phyloP scores from a whole-genome alignment of 1,284 basidiomycete species.

The Leccinum laetum region DNA sequence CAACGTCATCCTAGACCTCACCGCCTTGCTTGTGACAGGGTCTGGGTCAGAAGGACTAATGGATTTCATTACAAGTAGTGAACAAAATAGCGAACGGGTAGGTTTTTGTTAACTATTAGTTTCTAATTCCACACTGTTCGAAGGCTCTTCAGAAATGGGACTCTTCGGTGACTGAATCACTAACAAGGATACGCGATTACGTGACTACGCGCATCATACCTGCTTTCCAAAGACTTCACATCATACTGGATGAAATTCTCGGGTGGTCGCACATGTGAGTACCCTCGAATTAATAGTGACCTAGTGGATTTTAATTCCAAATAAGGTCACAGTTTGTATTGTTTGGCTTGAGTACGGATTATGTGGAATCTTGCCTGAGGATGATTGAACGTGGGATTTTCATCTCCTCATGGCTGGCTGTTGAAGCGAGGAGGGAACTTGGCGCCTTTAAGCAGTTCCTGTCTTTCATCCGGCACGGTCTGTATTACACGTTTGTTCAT shows the following conservation, averaged over 20 bases:
- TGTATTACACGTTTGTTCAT: constrained; percentile 25
- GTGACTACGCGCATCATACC: constrained; percentile 68
- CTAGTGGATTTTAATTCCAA: constrained; percentile 17
- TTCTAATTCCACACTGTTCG: constrained; percentile 20
- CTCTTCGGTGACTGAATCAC: constrained; percentile 63
- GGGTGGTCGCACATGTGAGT: constrained; percentile 77
- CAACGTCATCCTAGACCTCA: constrained; percentile 68
- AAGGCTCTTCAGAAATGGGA: constrained; percentile 83
- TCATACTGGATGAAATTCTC: constrained; percentile 71
- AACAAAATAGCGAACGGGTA: constrained; percentile 81
- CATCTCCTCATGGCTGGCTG: constrained; percentile 65
- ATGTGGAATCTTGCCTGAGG: constrained; percentile 52
- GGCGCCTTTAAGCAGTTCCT: constrained; percentile 76
- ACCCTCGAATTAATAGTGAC: constrained; percentile 9
- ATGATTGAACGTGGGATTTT: constrained; percentile 57
- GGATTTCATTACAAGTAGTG: constrained; percentile 75
- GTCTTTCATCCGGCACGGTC: constrained; percentile 75
- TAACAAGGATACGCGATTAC: constrained; percentile 71
- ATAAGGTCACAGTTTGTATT: constrained; percentile 47
- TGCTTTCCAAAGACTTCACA: constrained; percentile 71
- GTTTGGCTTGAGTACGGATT: constrained; percentile 53
- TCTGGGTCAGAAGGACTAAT: constrained; percentile 62
- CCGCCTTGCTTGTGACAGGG: constrained; percentile 69
- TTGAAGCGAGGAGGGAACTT: constrained; percentile 63
- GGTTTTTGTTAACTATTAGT: constrained; percentile 22